phyloP scores from a whole-genome alignment of 768 basidiomycete genomes.

The Cubamyces sp. region DNA sequence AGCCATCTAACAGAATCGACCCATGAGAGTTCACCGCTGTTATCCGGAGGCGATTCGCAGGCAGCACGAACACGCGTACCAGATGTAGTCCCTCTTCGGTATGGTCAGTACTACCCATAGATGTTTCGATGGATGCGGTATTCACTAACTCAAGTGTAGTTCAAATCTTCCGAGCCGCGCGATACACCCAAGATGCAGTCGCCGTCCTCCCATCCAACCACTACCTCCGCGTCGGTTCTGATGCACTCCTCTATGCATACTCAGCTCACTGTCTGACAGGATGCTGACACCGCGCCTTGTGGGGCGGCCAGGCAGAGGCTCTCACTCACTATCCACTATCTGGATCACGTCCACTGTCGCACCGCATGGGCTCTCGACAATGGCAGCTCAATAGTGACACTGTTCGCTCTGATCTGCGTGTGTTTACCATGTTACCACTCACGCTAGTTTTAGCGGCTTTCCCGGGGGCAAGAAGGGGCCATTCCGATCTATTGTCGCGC shows the following conservation, averaged over 20 bases:
- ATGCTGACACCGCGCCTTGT: constrained; percentile 4
- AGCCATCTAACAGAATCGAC: no score
- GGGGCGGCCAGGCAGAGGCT: not conserved
- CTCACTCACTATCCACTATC: not conserved
- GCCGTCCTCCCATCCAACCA: not conserved
- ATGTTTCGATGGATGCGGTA: no score
- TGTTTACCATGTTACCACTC: no score
- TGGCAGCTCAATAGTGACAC: not conserved
- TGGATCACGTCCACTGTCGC: not conserved
- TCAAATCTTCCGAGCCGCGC: not conserved
- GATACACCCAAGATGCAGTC: not conserved
- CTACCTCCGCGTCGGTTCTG: not conserved
- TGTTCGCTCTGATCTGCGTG: not conserved
- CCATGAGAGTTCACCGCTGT: no score
- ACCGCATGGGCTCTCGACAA: not conserved
- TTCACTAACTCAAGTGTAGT: not conserved
- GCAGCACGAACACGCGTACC: no score
- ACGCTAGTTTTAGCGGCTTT: not conserved
- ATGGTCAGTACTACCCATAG: not conserved
- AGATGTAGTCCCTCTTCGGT: not conserved
- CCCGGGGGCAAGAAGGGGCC: not conserved
- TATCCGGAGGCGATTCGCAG: no score
- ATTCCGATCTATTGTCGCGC: not conserved
- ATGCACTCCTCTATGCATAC: no score
- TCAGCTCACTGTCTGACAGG: not conserved